Evolutionary conservation across 75 land plant genomes (phyloP).

Genomic region (Selaginella tamariscina): DNA sequence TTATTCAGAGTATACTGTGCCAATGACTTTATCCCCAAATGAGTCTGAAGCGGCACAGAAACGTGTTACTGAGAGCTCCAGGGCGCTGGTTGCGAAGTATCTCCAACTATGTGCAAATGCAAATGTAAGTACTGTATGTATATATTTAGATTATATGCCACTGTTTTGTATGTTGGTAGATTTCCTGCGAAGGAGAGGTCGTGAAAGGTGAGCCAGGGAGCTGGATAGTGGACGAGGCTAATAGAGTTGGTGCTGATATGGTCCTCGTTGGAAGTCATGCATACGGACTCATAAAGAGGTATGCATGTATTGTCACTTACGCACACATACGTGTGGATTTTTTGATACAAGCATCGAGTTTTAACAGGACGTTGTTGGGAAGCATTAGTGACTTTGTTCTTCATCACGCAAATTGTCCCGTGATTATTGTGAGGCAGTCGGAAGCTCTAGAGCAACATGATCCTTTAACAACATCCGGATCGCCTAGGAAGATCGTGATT

Average conservation of each 20-base stretch:
- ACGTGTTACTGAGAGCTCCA: conserved; percentile 16
- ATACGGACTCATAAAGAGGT: conserved; percentile 25
- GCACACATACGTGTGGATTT: too few species aligned
- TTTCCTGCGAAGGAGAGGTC: conserved; percentile 37
- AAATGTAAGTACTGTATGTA: conserved; percentile 14
- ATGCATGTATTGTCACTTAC: too few species aligned
- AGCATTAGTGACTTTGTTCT: conserved; percentile 35
- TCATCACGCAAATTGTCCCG: conserved; percentile 32
- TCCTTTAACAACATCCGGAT: conserved; percentile 10
- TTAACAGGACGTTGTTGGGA: conserved; percentile 26
- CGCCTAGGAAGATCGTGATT: conserved; percentile 28
- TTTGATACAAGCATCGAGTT: background rate
- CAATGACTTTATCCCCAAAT: conserved; percentile 11
- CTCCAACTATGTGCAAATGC: conserved; percentile 17
- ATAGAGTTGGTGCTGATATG: conserved; percentile 26
- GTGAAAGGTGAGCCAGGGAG: conserved; percentile 37
- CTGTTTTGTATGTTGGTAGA: conserved; percentile 15
- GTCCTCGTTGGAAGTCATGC: conserved; percentile 33
- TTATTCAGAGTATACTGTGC: conserved; percentile 21
- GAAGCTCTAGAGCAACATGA: conserved; percentile 19
- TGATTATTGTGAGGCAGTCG: conserved; percentile 27
- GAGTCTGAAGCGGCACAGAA: conserved; percentile 18
- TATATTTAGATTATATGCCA: background rate
- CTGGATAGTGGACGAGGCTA: conserved; percentile 34
- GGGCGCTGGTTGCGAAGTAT: conserved; percentile 18